These are phyloP conservation scores for Vachellia collinsii DNA, from an alignment of 306 rosid genomes.

Conservation along the genomic window DNA sequence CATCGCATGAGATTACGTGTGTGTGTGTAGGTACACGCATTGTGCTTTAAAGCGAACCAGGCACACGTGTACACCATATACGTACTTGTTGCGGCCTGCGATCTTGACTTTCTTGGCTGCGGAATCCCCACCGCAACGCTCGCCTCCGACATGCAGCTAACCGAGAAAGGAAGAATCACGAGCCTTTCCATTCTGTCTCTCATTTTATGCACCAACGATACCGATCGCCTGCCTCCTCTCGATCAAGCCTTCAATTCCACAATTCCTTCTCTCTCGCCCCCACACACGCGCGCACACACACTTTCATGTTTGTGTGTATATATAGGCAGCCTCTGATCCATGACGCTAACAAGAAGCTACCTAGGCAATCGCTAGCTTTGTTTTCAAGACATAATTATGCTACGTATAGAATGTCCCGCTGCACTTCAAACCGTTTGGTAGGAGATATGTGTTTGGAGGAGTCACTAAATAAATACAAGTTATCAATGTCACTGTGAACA, in stretches of 20 bases:
- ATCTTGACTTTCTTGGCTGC: constrained; percentile 65
- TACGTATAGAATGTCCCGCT: constrained; percentile 57
- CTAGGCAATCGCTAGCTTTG: background rate
- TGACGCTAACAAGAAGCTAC: background rate
- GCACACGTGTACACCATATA: background rate
- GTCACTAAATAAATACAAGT: background rate
- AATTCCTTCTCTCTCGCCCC: background rate
- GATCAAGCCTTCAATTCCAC: background rate
- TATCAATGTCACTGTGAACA: constrained; percentile 41
- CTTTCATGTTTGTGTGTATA: background rate
- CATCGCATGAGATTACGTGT: no score
- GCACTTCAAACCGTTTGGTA: constrained; percentile 66
- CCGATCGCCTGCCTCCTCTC: background rate
- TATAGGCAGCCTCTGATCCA: background rate
- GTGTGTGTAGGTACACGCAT: no score
- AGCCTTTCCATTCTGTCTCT: constrained; percentile 90
- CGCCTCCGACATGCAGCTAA: constrained; percentile 87
- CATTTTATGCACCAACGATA: constrained; percentile 38
- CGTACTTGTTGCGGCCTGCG: constrained; percentile 52
- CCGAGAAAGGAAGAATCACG: constrained; percentile 88
- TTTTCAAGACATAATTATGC: constrained; percentile 18
- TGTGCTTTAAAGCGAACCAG: no score
- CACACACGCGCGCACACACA: no score
- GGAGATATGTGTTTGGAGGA: constrained; percentile 20
- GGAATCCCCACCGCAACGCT: constrained; percentile 77